Evolutionary conservation across 257 asterid species (phyloP).

Genomic region (Paraleonurus japonicus): DNA sequence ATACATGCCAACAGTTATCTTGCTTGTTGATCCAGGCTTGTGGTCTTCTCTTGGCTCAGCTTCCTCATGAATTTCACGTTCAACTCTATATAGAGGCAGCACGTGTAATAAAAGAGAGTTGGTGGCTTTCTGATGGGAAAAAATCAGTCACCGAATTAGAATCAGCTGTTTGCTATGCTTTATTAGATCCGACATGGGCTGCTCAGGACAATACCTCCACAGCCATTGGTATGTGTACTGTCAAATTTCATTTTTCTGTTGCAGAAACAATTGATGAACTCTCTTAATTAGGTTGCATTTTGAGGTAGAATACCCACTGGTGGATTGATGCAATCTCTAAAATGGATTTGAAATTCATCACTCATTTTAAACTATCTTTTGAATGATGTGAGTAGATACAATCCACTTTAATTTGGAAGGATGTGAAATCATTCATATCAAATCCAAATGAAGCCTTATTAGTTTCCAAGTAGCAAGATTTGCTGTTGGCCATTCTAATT

Average conservation of each 20-base stretch:
- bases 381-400: neutral
- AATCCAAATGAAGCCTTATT: neutral
- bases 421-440: neutral
- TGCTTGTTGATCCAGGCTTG: constrained; percentile 96
- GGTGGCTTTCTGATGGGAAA: constrained; percentile 95
- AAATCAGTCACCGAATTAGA: constrained; percentile 82
- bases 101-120: constrained; percentile 88
- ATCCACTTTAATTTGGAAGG: neutral
- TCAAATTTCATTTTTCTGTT: neutral
- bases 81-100: constrained; percentile 87
- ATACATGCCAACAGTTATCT: constrained; percentile 93
- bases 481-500: neutral
- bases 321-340: neutral
- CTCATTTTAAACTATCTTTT: neutral
- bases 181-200: constrained; percentile 97
- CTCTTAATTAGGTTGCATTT: neutral
- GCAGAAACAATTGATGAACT: neutral
- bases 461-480: neutral
- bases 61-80: constrained; percentile 85
- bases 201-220: constrained; percentile 99
- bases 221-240: constrained; percentile 67
- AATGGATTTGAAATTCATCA: neutral
- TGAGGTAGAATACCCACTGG: too few species aligned
- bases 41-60: constrained; percentile 94
- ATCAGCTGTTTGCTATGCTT: constrained; percentile 90